Conservation (phyloP, 225 moss, liverwort and hornwort species). For the Sphagnum tenellum region DNA sequence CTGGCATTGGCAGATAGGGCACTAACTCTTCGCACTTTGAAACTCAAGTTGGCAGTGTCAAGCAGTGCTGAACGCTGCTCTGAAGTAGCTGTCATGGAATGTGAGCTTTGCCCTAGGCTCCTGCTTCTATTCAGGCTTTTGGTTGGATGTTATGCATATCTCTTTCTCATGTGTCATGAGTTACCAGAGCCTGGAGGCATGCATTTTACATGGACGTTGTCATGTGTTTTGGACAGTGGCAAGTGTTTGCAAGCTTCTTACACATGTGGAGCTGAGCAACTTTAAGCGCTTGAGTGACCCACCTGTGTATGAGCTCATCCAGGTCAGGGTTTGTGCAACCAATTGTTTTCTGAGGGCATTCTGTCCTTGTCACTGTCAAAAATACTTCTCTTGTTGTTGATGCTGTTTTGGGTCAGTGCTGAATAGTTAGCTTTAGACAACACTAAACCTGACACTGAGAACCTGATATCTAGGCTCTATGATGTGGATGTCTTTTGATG, state of each 20-base stretch:
- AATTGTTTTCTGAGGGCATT: no score
- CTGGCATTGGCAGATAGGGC: constrained; percentile 56
- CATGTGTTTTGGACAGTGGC: constrained; percentile 20
- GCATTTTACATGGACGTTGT: background rate
- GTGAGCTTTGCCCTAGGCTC: constrained; percentile 2
- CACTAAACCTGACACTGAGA: no score
- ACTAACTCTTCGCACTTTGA: constrained; percentile 51
- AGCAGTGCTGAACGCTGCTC: constrained; percentile 47
- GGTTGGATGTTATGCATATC: background rate
- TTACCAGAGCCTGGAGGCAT: background rate
- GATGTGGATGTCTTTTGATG: background rate
- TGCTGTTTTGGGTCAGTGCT: no score
- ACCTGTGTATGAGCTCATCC: constrained; percentile 66
- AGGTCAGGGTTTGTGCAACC: constrained; percentile 12
- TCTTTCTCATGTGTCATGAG: no score
- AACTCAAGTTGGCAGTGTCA: constrained; percentile 45
- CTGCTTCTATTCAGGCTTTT: background rate
- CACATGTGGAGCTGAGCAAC: constrained; percentile 65
- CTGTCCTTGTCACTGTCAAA: no score
- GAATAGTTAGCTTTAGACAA: no score
- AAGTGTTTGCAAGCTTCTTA: constrained; percentile 52
- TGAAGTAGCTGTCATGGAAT: constrained; percentile 73
- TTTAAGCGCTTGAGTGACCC: constrained; percentile 65
- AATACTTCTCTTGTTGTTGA: no score
- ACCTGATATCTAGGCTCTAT: no score